These are phyloP conservation scores for Conticribra guillardii DNA, from an alignment of 108 stramenopile genomes.

Conservation along the genomic window DNA sequence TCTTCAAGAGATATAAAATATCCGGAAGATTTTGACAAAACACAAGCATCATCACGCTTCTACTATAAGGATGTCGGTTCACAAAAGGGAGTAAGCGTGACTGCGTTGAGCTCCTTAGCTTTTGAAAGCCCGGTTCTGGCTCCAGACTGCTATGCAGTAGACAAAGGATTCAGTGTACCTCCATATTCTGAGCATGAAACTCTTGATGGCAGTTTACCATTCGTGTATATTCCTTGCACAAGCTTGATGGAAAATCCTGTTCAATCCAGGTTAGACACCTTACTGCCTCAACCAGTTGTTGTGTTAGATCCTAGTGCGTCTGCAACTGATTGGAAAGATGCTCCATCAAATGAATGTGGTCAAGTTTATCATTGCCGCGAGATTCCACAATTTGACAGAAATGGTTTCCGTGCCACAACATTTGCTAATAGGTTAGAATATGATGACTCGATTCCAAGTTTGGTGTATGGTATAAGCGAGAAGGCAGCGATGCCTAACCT, in stretches of 20 bases:
- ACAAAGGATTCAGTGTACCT: slow-evolving; percentile 33
- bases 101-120: slow-evolving; percentile 28
- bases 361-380: slow-evolving; percentile 26
- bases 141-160: slow-evolving; percentile 32
- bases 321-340: slow-evolving; percentile 43
- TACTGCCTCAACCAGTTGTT: slow-evolving; percentile 37
- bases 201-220: slow-evolving; percentile 35
- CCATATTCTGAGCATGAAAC: slow-evolving; percentile 39
- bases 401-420: slow-evolving; percentile 40
- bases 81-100: slow-evolving; percentile 29
- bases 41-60: slow-evolving; percentile 35
- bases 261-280: slow-evolving; percentile 35
- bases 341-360: slow-evolving; percentile 12
- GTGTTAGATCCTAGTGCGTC: slow-evolving; percentile 39
- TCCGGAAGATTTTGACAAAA: slow-evolving; percentile 27
- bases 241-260: slow-evolving; percentile 35
- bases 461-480: slow-evolving; percentile 42
- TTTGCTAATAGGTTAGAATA: slow-evolving; percentile 31
- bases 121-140: slow-evolving; percentile 51
- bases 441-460: slow-evolving; percentile 33
- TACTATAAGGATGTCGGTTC: slow-evolving; percentile 29
- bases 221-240: slow-evolving; percentile 28
- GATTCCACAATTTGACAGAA: slow-evolving; percentile 21
- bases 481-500: slow-evolving; percentile 29
- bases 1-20: slow-evolving; percentile 21